phyloP scores from a whole-genome alignment of 495 filamentous ascomycete species.

The Neurospora sp. region DNA sequence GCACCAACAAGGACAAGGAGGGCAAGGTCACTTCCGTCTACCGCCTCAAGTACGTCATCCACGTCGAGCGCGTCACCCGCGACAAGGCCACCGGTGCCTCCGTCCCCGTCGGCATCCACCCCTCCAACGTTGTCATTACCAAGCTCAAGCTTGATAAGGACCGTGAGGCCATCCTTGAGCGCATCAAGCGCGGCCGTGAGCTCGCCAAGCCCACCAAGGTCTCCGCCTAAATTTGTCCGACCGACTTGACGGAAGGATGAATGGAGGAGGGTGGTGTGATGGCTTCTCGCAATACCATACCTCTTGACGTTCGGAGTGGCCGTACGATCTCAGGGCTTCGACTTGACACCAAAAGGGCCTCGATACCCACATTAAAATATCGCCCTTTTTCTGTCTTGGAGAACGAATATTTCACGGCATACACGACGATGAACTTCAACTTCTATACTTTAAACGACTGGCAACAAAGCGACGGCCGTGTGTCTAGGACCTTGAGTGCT shows the following conservation, averaged over 20 bases:
- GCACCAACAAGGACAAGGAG: conserved; percentile 87
- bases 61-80: conserved; percentile 82
- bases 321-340: neutral
- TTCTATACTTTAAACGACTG: neutral
- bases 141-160: conserved; percentile 99
- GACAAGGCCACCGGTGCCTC: conserved; percentile 92
- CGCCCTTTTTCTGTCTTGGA: neutral
- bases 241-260: neutral
- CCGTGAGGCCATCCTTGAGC: conserved; percentile 85
- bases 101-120: conserved; percentile 79
- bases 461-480: neutral
- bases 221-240: conserved; percentile 13
- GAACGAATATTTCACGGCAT: neutral
- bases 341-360: neutral
- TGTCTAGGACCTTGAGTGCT: neutral
- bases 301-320: neutral
- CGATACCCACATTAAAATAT: neutral
- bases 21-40: conserved; percentile 93
- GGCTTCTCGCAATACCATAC: neutral
- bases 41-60: conserved; percentile 93
- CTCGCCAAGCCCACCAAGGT: conserved; percentile 40
- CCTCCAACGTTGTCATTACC: conserved; percentile 90
- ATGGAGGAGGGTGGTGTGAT: neutral
- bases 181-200: conserved; percentile 69
- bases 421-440: neutral